These are phyloP conservation scores for Apiospora saccharicola DNA, from an alignment of 2,329 filamentous ascomycete species.

Conservation along the genomic window DNA sequence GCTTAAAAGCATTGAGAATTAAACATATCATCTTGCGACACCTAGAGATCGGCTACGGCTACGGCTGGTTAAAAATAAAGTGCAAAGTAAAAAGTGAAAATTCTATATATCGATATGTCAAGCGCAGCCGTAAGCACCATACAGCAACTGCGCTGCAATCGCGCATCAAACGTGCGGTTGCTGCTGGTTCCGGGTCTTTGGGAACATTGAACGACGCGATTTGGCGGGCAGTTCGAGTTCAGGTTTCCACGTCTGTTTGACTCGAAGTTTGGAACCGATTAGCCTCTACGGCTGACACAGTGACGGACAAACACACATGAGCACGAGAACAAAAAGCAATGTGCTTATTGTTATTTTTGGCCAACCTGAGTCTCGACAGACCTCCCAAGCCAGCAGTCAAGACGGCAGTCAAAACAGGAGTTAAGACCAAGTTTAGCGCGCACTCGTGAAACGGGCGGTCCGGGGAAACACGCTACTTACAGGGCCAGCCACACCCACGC, in stretches of 20 bases:
- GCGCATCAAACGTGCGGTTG: not conserved
- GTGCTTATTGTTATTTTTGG: not conserved
- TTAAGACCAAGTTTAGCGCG: not conserved
- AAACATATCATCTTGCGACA: too few relatives aligned
- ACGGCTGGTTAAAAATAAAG: too few relatives aligned
- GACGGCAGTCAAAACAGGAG: not conserved
- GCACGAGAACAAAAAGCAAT: not conserved
- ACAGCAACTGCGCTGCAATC: too few relatives aligned
- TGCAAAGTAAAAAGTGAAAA: too few relatives aligned
- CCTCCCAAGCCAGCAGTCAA: not conserved
- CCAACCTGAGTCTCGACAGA: not conserved
- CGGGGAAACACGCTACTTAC: conserved; percentile 12
- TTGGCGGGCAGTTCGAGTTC: not conserved
- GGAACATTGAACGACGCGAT: not conserved
- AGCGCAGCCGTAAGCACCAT: not conserved
- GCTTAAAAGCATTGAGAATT: too few relatives aligned
- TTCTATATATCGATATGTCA: too few relatives aligned
- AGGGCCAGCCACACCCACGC: too few relatives aligned
- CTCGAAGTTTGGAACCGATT: not conserved
- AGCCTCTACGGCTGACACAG: too few relatives aligned
- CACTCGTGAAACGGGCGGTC: not conserved
- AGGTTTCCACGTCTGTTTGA: not conserved
- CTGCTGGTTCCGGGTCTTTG: not conserved
- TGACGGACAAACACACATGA: not conserved
- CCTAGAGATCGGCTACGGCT: too few relatives aligned